A percentile compares a stretch with the other conserved stretches of the same genome.
Conservation (phyloP, 2,329 filamentous ascomycete species). For the Botrytis medusae region DNA sequence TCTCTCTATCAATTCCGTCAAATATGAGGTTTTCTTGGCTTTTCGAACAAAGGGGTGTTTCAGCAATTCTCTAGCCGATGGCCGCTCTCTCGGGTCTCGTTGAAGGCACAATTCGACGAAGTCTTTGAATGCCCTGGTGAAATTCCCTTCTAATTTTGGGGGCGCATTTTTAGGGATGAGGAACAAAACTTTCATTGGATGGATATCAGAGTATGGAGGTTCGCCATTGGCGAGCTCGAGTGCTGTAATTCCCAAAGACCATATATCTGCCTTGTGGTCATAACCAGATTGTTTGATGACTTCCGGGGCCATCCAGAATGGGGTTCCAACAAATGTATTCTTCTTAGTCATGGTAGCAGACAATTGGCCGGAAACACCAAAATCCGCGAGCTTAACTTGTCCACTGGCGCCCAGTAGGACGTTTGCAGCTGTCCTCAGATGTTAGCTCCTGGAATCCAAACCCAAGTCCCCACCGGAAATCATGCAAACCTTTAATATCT, state of each 20-base stretch:
- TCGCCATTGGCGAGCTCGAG: slow-evolving; percentile 89
- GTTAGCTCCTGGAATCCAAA: slow-evolving; percentile 19
- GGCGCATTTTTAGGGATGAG: slow-evolving; percentile 93
- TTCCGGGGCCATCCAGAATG: slow-evolving; percentile 99
- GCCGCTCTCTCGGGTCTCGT: slow-evolving; percentile 85
- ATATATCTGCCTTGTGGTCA: slow-evolving; percentile 97
- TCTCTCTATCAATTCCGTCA: slow-evolving; percentile 93
- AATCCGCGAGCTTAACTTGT: slow-evolving; percentile 95
- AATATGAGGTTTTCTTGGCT: slow-evolving; percentile 93
- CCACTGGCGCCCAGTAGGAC: slow-evolving; percentile 85
- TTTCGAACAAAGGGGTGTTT: slow-evolving; percentile 87
- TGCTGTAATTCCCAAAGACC: slow-evolving; percentile 93
- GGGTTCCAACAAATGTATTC: slow-evolving; percentile 96
- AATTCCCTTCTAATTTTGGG: slow-evolving; percentile 76
- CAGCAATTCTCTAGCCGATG: slow-evolving; percentile 80
- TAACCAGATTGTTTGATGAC: slow-evolving; percentile 98
- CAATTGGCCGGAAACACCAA: slow-evolving; percentile 93
- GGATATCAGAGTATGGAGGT: slow-evolving; percentile 92
- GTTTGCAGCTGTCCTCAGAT: slow-evolving; percentile 71
- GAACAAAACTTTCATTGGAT: slow-evolving; percentile 98
- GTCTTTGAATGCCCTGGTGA: slow-evolving; percentile 80
- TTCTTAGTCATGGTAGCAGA: slow-evolving; percentile 99
- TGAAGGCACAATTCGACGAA: slow-evolving; percentile 82
- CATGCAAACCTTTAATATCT: slow-evolving; percentile 80
- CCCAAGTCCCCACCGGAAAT: not conserved